Conservation (phyloP, 2,329 filamentous ascomycete genomes). For the Penicillium hordei region DNA sequence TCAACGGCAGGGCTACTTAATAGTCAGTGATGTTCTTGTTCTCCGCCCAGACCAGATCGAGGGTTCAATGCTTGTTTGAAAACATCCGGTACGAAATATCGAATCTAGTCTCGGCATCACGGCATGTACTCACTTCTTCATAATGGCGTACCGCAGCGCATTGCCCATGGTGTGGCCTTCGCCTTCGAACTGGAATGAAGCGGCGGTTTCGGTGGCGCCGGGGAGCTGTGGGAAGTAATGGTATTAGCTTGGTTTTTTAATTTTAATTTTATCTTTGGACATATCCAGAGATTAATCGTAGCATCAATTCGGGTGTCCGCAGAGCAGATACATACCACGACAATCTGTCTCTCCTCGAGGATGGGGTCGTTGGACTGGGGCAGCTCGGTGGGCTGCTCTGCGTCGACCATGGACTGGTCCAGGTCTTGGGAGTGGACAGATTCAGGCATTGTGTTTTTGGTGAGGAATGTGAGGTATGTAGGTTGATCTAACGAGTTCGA, state of each 20-base stretch:
- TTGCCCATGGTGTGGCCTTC: conserved; percentile 97
- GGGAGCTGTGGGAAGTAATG: conserved; percentile 62
- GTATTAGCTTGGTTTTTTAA: not conserved
- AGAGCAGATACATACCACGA: conserved; percentile 53
- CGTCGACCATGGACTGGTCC: conserved; percentile 46
- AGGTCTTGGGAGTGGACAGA: conserved; percentile 38
- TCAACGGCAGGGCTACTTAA: conserved; percentile 79
- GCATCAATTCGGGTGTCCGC: not conserved
- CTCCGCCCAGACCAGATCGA: not conserved
- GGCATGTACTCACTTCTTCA: conserved; percentile 78
- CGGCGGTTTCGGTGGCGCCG: conserved; percentile 78
- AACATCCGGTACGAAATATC: not conserved
- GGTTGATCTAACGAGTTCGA: not conserved
- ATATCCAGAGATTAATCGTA: not conserved
- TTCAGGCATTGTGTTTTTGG: conserved; percentile 34
- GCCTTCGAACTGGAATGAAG: conserved; percentile 89
- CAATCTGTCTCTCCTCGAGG: conserved; percentile 55
- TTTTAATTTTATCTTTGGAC: not conserved
- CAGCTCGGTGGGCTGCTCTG: conserved; percentile 14
- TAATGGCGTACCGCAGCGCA: conserved; percentile 89
- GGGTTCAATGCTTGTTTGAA: not conserved
- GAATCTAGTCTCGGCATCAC: not conserved
- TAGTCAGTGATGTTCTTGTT: conserved; percentile 9
- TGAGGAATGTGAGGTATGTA: not conserved
- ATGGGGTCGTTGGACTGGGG: conserved; percentile 15